Conservation (phyloP, 106 monocot species). For the Acanthochlamys bracteata region DNA sequence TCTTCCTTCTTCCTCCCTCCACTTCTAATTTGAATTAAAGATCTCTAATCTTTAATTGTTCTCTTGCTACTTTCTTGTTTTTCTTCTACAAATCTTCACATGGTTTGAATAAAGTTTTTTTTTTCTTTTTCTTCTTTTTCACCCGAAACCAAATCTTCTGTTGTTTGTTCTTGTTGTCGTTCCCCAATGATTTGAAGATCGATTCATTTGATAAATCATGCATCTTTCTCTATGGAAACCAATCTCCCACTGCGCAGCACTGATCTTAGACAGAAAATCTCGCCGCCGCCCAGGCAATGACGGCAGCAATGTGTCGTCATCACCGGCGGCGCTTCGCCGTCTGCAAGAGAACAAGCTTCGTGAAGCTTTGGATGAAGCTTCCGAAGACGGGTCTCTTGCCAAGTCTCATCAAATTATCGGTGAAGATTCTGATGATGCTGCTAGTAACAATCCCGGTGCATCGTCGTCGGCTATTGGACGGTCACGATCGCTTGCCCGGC, state of each 20-base stretch:
- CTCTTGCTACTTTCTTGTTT: too few relatives aligned
- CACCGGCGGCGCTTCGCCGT: constrained; percentile 45
- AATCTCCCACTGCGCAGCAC: constrained; percentile 73
- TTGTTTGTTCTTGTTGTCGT: too few relatives aligned
- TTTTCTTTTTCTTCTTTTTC: too few relatives aligned
- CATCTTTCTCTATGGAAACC: constrained; percentile 94
- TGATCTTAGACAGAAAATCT: constrained; percentile 57
- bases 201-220: constrained; percentile 22
- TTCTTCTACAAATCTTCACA: too few relatives aligned
- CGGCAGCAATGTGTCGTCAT: constrained; percentile 9
- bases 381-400: constrained; percentile 72
- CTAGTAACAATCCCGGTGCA: not conserved
- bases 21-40: too few relatives aligned
- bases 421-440: constrained; percentile 28
- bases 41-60: too few relatives aligned
- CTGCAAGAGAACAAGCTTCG: constrained; percentile 77
- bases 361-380: constrained; percentile 91
- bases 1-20: too few relatives aligned
- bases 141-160: too few relatives aligned
- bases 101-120: too few relatives aligned
- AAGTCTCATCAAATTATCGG: constrained; percentile 42
- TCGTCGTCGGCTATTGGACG: constrained; percentile 24
- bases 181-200: too few relatives aligned
- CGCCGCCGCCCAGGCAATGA: constrained; percentile 17
- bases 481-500: constrained; percentile 77